Base-by-base conservation (phyloP, 2,329 filamentous ascomycete genomes). In the Fusarium verticillioides region DNA sequence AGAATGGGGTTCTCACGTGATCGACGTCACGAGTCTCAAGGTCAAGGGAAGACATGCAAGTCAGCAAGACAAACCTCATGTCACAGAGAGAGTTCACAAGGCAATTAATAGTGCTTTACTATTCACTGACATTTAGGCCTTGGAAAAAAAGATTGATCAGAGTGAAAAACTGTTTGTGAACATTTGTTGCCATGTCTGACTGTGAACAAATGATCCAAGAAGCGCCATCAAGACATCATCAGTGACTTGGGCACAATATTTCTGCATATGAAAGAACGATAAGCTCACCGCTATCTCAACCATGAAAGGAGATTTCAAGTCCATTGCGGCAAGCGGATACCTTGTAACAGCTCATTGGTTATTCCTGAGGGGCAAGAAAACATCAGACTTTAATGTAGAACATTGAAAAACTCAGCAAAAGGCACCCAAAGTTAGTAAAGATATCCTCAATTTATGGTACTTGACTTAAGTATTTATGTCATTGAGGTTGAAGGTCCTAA, bases 81-180 rank as follows among this genome's bases (percentile, higher is more conserved):
- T 21, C 2, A 18, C 10, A 15, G 10, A 30, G 13, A 28, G 23
- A 4, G 2, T 39, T 18, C 4, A 4, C 6, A 8, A 26, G 32
- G 2, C 5, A 18, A 39, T 40, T 18, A 4, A 18, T n/a, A 9
- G 7, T 30, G 4, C 19, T 18, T 13, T 18, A 1, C 1, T 18
- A 18, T n/a, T 9, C 2, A n/a, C 5, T 16, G 7, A 4, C 3
- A 2, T 1, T 21, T 1, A 3, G 9, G 4, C 7, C 2, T 13
- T 7, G 5, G 16, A 19, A 19, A 19, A 4, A 9, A 15, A 3
- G 16, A 15, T 16, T 15, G 12, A 4, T 6, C 2, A 52, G 12
- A 26, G 30, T 15, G 30, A 26, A 26, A 10, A 52, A 12, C 9
- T 26, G 30, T 15, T 19, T 21, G 12, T 52, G 18, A 36, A 26